Conservation (phyloP, 2,329 filamentous ascomycete species). For the Zymoseptoria brevis region DNA sequence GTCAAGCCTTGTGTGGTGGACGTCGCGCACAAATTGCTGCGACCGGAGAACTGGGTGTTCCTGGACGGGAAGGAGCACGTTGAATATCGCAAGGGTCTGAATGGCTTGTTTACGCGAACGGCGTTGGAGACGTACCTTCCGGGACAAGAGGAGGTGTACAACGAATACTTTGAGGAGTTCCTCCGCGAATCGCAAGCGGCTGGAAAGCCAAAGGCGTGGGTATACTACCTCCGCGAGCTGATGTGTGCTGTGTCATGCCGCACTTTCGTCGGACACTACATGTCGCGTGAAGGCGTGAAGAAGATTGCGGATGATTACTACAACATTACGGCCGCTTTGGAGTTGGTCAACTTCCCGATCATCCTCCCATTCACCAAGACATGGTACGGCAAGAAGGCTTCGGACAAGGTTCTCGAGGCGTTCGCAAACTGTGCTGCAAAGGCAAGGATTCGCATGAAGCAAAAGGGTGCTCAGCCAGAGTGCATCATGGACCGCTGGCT, state of each 20-base stretch:
- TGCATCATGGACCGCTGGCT: conserved; percentile 98
- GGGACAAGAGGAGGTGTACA: conserved; percentile 85
- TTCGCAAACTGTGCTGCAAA: conserved; percentile 89
- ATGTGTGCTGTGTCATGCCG: conserved; percentile 93
- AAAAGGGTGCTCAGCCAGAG: conserved; percentile 73
- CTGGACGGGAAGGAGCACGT: conserved; percentile 90
- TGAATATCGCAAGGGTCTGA: conserved; percentile 94
- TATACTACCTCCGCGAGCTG: conserved; percentile 85
- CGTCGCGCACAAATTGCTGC: conserved; percentile 84
- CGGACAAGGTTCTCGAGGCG: conserved; percentile 82
- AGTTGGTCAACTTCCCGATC: conserved; percentile 96
- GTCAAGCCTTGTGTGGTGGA: conserved; percentile 97
- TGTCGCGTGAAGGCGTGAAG: conserved; percentile 81
- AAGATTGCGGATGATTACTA: conserved; percentile 96
- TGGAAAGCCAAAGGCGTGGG: conserved; percentile 74
- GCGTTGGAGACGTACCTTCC: conserved; percentile 84
- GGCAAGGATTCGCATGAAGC: conserved; percentile 70
- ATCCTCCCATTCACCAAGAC: conserved; percentile 92
- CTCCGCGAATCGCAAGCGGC: conserved; percentile 61
- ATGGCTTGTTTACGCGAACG: conserved; percentile 85
- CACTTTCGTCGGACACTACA: conserved; percentile 96
- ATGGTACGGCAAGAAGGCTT: conserved; percentile 94
- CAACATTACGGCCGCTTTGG: conserved; percentile 86
- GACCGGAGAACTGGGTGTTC: conserved; percentile 92
- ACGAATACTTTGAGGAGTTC: conserved; percentile 75